A percentile compares a stretch with the other conserved stretches of the same genome.
Evolutionary conservation across 805 yeast genomes (phyloP).

Genomic region (Candida arabinofermentans): DNA sequence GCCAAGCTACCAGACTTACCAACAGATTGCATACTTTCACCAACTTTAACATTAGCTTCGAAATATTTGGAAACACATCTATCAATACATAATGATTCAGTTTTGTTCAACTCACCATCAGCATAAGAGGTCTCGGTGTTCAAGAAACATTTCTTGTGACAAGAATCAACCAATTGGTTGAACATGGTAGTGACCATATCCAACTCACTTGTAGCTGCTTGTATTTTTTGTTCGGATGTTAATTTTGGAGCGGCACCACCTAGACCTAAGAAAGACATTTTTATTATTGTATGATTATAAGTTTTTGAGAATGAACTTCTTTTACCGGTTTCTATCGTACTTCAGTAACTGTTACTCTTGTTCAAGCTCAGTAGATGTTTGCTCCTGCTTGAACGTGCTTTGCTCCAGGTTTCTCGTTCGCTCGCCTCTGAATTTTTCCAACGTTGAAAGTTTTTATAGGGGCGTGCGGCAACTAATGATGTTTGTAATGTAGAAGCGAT

Average conservation of each 20-base stretch:
- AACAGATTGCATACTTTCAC: constrained; percentile 54
- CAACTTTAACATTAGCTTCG: constrained; percentile 91
- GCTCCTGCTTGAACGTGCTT: too few species aligned
- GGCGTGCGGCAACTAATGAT: too few species aligned
- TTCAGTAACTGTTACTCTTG: too few species aligned
- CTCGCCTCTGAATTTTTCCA: too few species aligned
- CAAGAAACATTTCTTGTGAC: constrained; percentile 81
- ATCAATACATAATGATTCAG: constrained; percentile 84
- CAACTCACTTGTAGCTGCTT: constrained; percentile 94
- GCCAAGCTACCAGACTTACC: constrained; percentile 34
- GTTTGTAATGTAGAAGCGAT: too few species aligned
- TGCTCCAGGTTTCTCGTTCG: too few species aligned
- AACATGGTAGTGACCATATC: constrained; percentile 98
- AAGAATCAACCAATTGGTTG: constrained; percentile 81
- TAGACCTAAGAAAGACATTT: constrained; percentile 70
- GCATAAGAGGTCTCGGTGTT: constrained; percentile 47
- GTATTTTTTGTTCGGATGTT: constrained; percentile 69
- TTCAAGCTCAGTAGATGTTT: too few species aligned
- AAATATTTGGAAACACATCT: constrained; percentile 95
- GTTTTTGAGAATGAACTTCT: too few species aligned
- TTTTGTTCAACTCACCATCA: constrained; percentile 73
- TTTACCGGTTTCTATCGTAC: too few species aligned
- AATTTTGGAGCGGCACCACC: constrained; percentile 73
- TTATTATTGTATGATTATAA: too few species aligned
- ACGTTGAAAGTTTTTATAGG: too few species aligned